Evolutionary conservation across 805 yeast genomes (phyloP), one percentile per base, ranked within the genome.

Genomic region (Torulaspora indica): DNA sequence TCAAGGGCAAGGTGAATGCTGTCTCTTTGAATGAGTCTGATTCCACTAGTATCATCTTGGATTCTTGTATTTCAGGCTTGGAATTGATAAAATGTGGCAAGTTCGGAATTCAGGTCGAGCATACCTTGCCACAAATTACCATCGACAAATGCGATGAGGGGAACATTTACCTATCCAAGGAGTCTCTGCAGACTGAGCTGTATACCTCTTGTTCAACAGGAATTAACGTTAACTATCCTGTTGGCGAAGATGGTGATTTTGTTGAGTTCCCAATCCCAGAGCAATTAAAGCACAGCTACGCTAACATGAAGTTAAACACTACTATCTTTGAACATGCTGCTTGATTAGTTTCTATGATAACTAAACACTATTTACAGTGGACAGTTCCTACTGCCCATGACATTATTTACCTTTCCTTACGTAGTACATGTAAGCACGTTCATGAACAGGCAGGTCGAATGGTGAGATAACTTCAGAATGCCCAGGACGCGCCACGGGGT

Each of bases 401-500:
- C 22, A 17, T 50, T 51, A 66, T 61, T 66, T 71, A 43, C 90
- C 86, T 61, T 78, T 81, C 75, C 89, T 81, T 40, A 78, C 78
- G 69, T 91, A 91, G 78, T 82, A 89, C 93, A 89, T 85, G 74
- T 85, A 90, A 32, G 97, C 96, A 66, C 95, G 80, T 70, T 90
- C 93, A 60, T 91, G 97, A 53, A 81, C 79, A 47, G 81, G 82
- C 50, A 79, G 73, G 30, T 82, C 81, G 66, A 83, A 87, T 43
- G 98, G 98, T 45, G 96, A 74, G 51, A 93, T 85, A 47, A 93
- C 95, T 72, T 93, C 98, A 25, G 96, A 85, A 61, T 86, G 90
- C 45, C 96, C 97, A 5, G 97, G 96, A 65, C 97, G 79, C 10
- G 97, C 95, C 39, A 93, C 89, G 12, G 98, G 98, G 65, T 93